These are phyloP conservation scores for Ceratocystis albifundus DNA, from an alignment of 2,329 filamentous ascomycete species.

Conservation along the genomic window DNA sequence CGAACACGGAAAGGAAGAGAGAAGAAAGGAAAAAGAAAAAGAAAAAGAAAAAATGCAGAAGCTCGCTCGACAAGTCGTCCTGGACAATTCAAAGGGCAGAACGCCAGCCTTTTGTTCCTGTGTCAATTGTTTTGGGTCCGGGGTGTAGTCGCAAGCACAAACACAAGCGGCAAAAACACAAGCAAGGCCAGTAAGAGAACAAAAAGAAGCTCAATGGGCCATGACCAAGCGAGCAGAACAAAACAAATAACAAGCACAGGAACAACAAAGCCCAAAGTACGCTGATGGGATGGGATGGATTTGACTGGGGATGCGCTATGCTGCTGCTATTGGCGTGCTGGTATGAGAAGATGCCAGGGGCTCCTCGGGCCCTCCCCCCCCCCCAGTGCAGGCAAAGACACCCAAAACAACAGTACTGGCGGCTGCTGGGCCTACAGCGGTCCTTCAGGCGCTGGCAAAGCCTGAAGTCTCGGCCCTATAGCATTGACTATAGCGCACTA, in stretches of 20 bases:
- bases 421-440: too few species aligned
- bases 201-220: neutral
- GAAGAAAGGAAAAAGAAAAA: constrained; percentile 14
- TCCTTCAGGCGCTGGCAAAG: too few species aligned
- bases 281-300: neutral
- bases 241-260: neutral
- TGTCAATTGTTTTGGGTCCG: constrained; percentile 22
- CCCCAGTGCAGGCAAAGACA: too few species aligned
- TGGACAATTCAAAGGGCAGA: constrained; percentile 23
- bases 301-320: constrained; percentile 2
- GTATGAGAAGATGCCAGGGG: constrained; percentile 4
- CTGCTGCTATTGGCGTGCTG: neutral
- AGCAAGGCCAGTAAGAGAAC: neutral
- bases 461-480: neutral
- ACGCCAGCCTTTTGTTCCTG: constrained; percentile 30
- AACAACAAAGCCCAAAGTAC: neutral
- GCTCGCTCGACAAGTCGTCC: constrained; percentile 4
- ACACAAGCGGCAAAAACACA: neutral
- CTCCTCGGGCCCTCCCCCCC: too few species aligned
- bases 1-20: constrained; percentile 2
- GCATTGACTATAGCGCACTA: neutral
- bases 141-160: neutral
- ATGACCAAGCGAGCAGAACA: neutral
- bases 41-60: constrained; percentile 10
- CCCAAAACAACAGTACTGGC: neutral